Evolutionary conservation across 192 early-diverging fungal species (phyloP).

Genomic region (Mortierella alpina): DNA sequence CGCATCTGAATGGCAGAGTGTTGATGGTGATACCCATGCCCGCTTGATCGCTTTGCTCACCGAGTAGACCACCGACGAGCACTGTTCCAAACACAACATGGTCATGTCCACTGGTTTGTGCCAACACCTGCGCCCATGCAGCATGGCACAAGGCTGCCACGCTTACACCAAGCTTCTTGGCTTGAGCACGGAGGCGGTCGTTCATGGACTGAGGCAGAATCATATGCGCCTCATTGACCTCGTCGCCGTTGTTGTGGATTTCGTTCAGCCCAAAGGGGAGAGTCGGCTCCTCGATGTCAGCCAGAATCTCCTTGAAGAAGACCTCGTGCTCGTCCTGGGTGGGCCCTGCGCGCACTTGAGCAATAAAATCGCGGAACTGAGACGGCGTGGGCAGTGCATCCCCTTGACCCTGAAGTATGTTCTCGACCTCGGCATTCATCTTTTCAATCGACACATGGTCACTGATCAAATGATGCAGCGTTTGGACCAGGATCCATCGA

Average conservation of each 20-base stretch:
- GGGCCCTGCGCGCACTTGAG: background rate
- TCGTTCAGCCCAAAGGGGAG: background rate
- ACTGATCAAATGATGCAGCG: background rate
- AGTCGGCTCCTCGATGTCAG: conserved; percentile 1
- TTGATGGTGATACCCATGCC: background rate
- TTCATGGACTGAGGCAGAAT: too few relatives aligned
- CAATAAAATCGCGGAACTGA: conserved; percentile 6
- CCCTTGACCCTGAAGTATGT: background rate
- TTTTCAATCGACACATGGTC: background rate
- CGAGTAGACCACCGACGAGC: background rate
- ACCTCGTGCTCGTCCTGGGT: background rate
- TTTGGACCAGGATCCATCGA: conserved; percentile 1
- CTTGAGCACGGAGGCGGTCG: too few relatives aligned
- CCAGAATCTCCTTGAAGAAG: background rate
- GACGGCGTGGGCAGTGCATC: background rate
- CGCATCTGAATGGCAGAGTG: background rate
- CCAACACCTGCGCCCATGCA: too few relatives aligned
- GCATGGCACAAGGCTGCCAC: too few relatives aligned
- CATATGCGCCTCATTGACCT: too few relatives aligned
- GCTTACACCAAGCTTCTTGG: too few relatives aligned
- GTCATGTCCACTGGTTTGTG: background rate
- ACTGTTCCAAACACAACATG: conserved; percentile 4
- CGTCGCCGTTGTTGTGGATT: too few relatives aligned
- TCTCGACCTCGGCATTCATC: background rate
- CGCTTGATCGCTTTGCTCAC: background rate